These are phyloP conservation scores for Colletotrichum zoysiae DNA, from an alignment of 2,329 filamentous ascomycete species.

Conservation along the genomic window DNA sequence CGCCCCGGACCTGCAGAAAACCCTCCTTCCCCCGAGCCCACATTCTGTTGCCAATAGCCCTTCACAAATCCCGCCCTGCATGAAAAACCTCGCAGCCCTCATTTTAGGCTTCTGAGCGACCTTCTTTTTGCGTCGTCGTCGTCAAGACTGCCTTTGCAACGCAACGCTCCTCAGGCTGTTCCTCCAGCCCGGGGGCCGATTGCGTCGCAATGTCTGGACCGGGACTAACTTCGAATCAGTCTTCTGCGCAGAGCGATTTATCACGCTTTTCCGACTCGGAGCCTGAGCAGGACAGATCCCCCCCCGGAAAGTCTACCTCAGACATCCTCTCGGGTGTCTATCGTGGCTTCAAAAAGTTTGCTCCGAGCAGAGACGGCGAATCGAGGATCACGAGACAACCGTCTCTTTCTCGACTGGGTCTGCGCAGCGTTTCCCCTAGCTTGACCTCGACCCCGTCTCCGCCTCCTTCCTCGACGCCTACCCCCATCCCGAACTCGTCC, in stretches of 20 bases:
- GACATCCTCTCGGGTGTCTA: slow-evolving; percentile 66
- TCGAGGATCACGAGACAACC: slow-evolving; percentile 58
- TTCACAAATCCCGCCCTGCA: slow-evolving; percentile 18
- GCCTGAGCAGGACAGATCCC: slow-evolving; percentile 52
- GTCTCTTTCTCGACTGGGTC: slow-evolving; percentile 53
- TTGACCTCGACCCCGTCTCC: slow-evolving; percentile 47
- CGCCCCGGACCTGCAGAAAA: slow-evolving; percentile 7
- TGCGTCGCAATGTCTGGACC: slow-evolving; percentile 41
- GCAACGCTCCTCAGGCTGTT: slow-evolving; percentile 22
- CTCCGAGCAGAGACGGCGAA: slow-evolving; percentile 58
- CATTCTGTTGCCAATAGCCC: neutral
- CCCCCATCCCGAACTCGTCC: slow-evolving; percentile 31
- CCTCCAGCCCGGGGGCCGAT: slow-evolving; percentile 22
- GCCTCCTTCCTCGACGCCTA: slow-evolving; percentile 43
- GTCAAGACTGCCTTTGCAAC: slow-evolving; percentile 11
- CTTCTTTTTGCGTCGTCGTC: neutral
- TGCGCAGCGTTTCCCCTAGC: slow-evolving; percentile 51
- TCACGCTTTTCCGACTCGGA: slow-evolving; percentile 60
- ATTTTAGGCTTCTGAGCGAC: slow-evolving; percentile 4
- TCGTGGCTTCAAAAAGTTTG: slow-evolving; percentile 63
- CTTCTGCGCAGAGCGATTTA: slow-evolving; percentile 49
- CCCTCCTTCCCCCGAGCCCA: slow-evolving; percentile 4
- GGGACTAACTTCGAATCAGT: slow-evolving; percentile 51
- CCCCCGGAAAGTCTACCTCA: slow-evolving; percentile 53
- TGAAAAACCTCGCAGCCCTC: slow-evolving; percentile 24